phyloP scores from a whole-genome alignment of 1,139 yeast species.

The Sugiyamaella sp. region DNA sequence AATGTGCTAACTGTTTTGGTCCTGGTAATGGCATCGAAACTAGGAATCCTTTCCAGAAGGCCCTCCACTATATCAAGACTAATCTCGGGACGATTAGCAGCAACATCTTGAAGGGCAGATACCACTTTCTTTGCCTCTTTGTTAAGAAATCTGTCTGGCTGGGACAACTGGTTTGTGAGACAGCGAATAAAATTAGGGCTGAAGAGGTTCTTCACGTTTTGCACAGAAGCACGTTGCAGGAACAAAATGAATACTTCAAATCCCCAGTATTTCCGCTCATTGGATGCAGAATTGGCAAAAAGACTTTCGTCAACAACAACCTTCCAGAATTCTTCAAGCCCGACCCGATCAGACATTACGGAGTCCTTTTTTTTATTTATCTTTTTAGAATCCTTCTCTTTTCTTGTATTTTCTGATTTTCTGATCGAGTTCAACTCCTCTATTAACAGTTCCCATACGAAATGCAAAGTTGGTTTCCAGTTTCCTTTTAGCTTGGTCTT shows the following conservation, averaged over 20 bases:
- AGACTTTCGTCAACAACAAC: slow-evolving; percentile 76
- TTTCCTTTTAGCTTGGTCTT: slow-evolving; percentile 32
- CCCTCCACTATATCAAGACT: slow-evolving; percentile 54
- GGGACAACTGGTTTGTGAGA: slow-evolving; percentile 75
- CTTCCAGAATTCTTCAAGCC: slow-evolving; percentile 76
- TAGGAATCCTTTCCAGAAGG: slow-evolving; percentile 54
- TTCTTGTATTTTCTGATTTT: slow-evolving; percentile 36
- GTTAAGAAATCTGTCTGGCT: slow-evolving; percentile 64
- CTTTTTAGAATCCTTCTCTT: slow-evolving; percentile 36
- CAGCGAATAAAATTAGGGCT: slow-evolving; percentile 75
- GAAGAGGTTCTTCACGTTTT: slow-evolving; percentile 51
- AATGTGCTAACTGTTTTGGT: slow-evolving; percentile 67
- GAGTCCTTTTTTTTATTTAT: slow-evolving; percentile 23
- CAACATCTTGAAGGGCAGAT: slow-evolving; percentile 47
- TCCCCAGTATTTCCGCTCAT: slow-evolving; percentile 88
- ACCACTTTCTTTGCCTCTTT: slow-evolving; percentile 63
- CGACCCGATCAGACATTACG: slow-evolving; percentile 26
- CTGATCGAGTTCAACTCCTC: slow-evolving; percentile 44
- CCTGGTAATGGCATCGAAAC: slow-evolving; percentile 79
- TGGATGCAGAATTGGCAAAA: slow-evolving; percentile 75
- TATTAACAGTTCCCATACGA: slow-evolving; percentile 77
- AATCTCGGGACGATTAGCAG: slow-evolving; percentile 47
- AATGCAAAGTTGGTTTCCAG: slow-evolving; percentile 81
- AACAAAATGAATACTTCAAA: slow-evolving; percentile 67
- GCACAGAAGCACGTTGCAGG: slow-evolving; percentile 44